Conservation (phyloP, 495 filamentous ascomycete genomes). For the Gamarada debralockiae region DNA sequence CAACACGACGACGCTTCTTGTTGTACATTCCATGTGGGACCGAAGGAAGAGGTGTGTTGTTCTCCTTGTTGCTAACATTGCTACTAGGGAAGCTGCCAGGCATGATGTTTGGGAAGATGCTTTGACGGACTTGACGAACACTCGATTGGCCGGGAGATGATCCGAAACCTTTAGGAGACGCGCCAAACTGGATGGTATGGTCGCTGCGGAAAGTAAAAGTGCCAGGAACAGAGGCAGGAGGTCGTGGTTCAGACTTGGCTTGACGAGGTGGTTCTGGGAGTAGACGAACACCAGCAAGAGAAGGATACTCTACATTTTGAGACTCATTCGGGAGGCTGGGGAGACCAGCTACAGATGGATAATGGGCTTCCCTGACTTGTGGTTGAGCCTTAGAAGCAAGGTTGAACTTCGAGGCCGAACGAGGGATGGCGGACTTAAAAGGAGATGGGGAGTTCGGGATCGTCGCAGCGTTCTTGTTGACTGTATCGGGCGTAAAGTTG, state of each 20-base stretch:
- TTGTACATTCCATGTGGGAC: constrained; percentile 64
- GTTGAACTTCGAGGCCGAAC: constrained; percentile 31
- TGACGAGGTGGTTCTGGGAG: constrained; percentile 19
- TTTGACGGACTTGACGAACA: constrained; percentile 52
- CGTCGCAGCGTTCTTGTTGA: constrained; percentile 29
- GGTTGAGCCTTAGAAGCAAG: constrained; percentile 5
- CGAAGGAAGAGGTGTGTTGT: constrained; percentile 33
- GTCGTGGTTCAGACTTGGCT: neutral
- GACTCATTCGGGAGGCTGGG: constrained; percentile 29
- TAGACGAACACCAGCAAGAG: constrained; percentile 21
- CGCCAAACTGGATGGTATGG: constrained; percentile 49
- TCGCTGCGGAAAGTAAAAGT: constrained; percentile 59
- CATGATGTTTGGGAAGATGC: constrained; percentile 41
- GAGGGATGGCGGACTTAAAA: constrained; percentile 41
- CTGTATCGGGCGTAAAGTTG: constrained; percentile 42
- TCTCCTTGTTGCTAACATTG: constrained; percentile 51
- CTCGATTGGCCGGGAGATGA: constrained; percentile 48
- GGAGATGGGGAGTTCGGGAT: constrained; percentile 44
- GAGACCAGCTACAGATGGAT: constrained; percentile 42
- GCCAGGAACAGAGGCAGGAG: constrained; percentile 36
- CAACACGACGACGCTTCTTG: constrained; percentile 64
- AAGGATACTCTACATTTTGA: constrained; percentile 26
- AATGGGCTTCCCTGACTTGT: constrained; percentile 18
- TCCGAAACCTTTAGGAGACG: constrained; percentile 40
- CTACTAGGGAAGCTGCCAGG: constrained; percentile 46